phyloP scores from a whole-genome alignment of 2,329 filamentous ascomycete genomes.

The Penicillium hesseltinei region DNA sequence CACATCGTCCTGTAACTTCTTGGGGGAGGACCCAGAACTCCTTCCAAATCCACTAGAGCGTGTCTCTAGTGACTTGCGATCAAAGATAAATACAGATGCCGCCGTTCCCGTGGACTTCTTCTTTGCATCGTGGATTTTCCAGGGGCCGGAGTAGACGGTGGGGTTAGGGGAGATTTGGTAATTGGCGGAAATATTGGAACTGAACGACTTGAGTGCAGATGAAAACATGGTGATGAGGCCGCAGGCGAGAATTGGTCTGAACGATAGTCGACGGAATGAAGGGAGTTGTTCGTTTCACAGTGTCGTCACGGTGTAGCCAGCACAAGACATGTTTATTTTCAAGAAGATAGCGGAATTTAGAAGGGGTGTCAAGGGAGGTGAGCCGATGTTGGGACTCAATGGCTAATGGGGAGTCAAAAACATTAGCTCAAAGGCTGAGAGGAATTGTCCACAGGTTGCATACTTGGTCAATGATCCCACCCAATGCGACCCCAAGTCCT shows the following conservation, averaged over 20 bases:
- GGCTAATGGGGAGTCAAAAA: not conserved
- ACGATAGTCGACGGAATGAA: not conserved
- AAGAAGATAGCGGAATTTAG: not conserved
- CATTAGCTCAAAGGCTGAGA: not conserved
- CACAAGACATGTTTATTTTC: constrained; percentile 4
- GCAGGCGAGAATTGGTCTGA: not conserved
- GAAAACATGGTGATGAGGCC: constrained; percentile 72
- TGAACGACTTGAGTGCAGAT: constrained; percentile 88
- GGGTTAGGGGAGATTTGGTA: constrained; percentile 77
- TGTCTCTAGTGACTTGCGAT: constrained; percentile 78
- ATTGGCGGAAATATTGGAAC: constrained; percentile 87
- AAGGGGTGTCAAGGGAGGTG: not conserved
- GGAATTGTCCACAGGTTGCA: not conserved
- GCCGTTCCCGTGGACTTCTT: constrained; percentile 90
- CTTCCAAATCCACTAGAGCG: constrained; percentile 61
- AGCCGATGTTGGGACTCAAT: not conserved
- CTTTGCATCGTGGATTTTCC: constrained; percentile 97
- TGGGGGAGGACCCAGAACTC: constrained; percentile 65
- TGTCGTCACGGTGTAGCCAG: constrained; percentile 4
- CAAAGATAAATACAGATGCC: constrained; percentile 92
- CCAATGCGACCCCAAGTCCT: not conserved
- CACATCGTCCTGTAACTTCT: constrained; percentile 82
- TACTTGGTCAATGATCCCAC: not conserved
- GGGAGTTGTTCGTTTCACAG: constrained; percentile 14
- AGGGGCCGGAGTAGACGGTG: constrained; percentile 81